Base-by-base conservation (phyloP, 176 grass and related monocot genomes). In the Paspalum vaginatum region DNA sequence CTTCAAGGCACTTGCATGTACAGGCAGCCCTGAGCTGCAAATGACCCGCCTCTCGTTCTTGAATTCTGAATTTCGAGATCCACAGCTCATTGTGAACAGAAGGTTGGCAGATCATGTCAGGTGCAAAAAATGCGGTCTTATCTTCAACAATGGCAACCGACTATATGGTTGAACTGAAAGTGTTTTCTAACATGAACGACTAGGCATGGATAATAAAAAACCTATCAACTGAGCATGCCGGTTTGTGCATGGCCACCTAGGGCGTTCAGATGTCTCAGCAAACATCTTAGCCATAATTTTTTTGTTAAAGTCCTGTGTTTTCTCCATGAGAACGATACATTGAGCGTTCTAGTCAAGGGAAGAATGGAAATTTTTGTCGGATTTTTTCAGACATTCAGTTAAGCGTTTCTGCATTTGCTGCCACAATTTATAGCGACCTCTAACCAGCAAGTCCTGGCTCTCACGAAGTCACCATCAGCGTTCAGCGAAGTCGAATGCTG, bases 1-100 rank as follows among this genome's bases (percentile, higher is more conserved):
- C 77, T 85, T 85, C 82, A 65, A 85, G 77, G 87, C 13, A 81
- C 64, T 81, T 85, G 70, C 86, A 38, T 77, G 20, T 57, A 62
- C 52, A 21, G 49, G 53, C 10, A 22, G 62, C 16, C 56, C 46
- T 40, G 60, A 76, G 72, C 37, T 87, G 37, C 50, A 50, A 47
- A 78, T 66, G 71, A 76, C 54, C 61, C 74, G n/a, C 43, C 74
- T 65, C 41, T 57, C 65, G 59, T 53, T 79, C 49, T 74, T 79
- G 43, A 68, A 38, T 67, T 84, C 73, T 59, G 22, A 79, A 32
- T 66, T 79, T 79, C 44, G 9, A 79, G 70, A 79, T 4, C 37
- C 60, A 69, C 81, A 75, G 69, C 69, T 80, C 81, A 88, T 58
- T 44, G 53, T 21, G 52, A 84, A 4, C 44, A 74, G 13, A 83